phyloP scores from a whole-genome alignment of 2,329 filamentous ascomycete species.

The Bipolaris sorokiniana region DNA sequence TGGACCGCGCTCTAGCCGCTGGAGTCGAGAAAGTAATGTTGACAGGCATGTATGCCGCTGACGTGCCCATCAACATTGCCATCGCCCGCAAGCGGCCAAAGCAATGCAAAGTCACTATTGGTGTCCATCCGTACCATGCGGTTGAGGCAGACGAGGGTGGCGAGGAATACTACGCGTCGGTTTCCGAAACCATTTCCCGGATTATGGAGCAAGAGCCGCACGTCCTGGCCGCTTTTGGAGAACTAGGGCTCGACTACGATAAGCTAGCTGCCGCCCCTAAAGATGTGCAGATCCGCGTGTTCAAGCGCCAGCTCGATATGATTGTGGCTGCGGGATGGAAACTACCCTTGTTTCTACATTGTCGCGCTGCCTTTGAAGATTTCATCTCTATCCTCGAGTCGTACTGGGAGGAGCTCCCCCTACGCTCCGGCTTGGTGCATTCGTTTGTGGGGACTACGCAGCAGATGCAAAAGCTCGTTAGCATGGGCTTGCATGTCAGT shows the following conservation, averaged over 20 bases:
- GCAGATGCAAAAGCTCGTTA: constrained; percentile 51
- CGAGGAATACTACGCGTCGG: constrained; percentile 34
- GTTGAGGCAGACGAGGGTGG: constrained; percentile 49
- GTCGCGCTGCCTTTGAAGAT: constrained; percentile 53
- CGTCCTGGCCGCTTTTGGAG: constrained; percentile 56
- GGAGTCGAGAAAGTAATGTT: constrained; percentile 52
- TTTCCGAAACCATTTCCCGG: constrained; percentile 31
- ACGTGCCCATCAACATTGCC: constrained; percentile 43
- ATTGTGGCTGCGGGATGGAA: constrained; percentile 40
- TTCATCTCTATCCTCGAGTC: constrained; percentile 52
- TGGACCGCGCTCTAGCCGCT: constrained; percentile 29
- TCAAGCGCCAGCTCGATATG: constrained; percentile 53
- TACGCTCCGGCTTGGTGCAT: constrained; percentile 47
- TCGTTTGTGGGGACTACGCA: constrained; percentile 49
- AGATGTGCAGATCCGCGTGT: constrained; percentile 50
- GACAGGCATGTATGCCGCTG: constrained; percentile 50
- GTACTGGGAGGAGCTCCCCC: constrained; percentile 49
- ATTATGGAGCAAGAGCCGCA: constrained; percentile 21
- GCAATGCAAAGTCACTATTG: constrained; percentile 55
- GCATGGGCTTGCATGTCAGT: constrained; percentile 53
- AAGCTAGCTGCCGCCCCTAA: constrained; percentile 53
- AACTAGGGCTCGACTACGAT: constrained; percentile 60
- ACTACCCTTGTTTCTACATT: constrained; percentile 53
- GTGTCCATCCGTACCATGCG: constrained; percentile 60
- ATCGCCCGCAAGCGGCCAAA: constrained; percentile 28